Base-by-base conservation (phyloP, 73 alveolate species). In the Uronychia setigera region DNA sequence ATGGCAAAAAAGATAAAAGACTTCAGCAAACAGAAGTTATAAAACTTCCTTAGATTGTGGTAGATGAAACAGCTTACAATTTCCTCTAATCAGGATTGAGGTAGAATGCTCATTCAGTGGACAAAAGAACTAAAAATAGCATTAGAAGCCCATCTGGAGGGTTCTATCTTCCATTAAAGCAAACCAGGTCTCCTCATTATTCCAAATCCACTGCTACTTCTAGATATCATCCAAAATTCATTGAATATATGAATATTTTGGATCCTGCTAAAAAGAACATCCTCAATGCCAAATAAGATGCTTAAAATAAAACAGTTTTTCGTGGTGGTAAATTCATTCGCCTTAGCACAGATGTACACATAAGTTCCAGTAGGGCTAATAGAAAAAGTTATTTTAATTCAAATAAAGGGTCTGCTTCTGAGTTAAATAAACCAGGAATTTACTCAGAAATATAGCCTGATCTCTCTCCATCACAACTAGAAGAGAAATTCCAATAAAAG, bases 171-270 rank as follows among this genome's bases (percentile, higher is more conserved):
- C n/a, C 67, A 11, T 46, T 46, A 19, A 46, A n/a, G n/a, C 67
- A 46, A 46, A 46, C 67, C 19, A 46, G 67, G 67, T 46, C 67
- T 46, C 67, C 67, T n/a, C n/a, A n/a, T n/a, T n/a, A n/a, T n/a
- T n/a, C n/a, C 67, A 46, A 46, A 5, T 11, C n/a, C 67, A 46
- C 5, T 46, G 67, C 67, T 46, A 19, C 67, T 46, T 46, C 67
- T 11, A 46, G 67, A 19, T 46, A 46, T 19, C 5, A 46, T 19
- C 67, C 67, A 11, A 46, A 19, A 46, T 46, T 11, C 67, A 46
- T 46, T 11, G 67, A 46, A 46, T 46, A 46, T 19, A 46, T 46
- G 5, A 46, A 46, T 19, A 46, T 46, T 19, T 19, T 46, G 5
- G 67, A 46, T 46, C 67, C 67, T 5, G 19, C 5, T 5, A 46